These are phyloP conservation scores for Phytophthora idaei DNA, from an alignment of 352 stramenopile genomes.

Conservation along the genomic window DNA sequence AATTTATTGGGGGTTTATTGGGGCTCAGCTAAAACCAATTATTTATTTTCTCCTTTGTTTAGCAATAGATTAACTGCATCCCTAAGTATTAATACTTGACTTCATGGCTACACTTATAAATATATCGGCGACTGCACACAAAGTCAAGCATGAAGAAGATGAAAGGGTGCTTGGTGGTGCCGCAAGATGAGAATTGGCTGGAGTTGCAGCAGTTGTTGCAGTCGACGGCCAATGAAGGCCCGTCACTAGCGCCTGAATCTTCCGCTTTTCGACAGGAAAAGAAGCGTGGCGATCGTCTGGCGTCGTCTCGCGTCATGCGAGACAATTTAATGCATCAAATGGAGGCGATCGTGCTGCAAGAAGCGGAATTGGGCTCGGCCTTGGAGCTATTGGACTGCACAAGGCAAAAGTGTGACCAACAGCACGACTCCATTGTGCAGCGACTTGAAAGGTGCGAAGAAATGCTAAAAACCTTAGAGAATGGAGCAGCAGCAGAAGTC, in stretches of 20 bases:
- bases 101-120: slow-evolving; percentile 4
- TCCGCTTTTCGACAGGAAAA: not conserved
- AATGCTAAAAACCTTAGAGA: slow-evolving; percentile 41
- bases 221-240: not conserved
- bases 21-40: no score
- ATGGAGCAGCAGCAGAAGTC: slow-evolving; percentile 3
- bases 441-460: slow-evolving; percentile 53
- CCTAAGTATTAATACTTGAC: not conserved
- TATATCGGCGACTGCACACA: not conserved
- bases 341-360: slow-evolving; percentile 65
- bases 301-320: slow-evolving; percentile 47
- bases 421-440: slow-evolving; percentile 58
- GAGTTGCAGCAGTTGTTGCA: slow-evolving; percentile 39
- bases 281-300: slow-evolving; percentile 36
- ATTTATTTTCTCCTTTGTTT: no score
- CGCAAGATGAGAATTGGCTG: slow-evolving; percentile 42
- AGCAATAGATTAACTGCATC: no score
- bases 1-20: no score
- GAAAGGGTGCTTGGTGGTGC: slow-evolving; percentile 58
- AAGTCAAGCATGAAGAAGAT: slow-evolving; percentile 30
- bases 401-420: slow-evolving; percentile 39
- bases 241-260: not conserved
- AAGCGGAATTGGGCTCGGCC: slow-evolving; percentile 60
- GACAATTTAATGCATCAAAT: slow-evolving; percentile 69
- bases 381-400: slow-evolving; percentile 71